Evolutionary conservation across 176 grass and related monocot genomes (phyloP), one percentile per base, ranked within the genome.

Genomic region (Cocos nucifera): DNA sequence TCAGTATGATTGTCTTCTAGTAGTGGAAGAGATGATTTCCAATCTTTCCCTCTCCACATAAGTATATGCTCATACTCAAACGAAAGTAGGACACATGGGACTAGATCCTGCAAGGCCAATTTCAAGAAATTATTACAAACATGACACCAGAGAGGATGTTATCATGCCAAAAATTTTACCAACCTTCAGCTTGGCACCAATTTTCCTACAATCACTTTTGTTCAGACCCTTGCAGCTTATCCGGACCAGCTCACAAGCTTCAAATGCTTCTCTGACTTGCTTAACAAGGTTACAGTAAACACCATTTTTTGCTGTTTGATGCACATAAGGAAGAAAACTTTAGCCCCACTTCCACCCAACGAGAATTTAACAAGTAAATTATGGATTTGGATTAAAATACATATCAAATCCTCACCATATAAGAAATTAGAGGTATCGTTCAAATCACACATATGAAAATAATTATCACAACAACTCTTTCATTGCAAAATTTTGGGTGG

Each of bases 61-160:
- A 96, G 78, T 85, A 96, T 90, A 77, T 96, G 78, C 55, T 96
- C 91, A 85, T 80, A 84, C 70, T 87, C 80, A 62, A 96, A 96
- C 19, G 83, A 96, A 6, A 96, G 52, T 27, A 96, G 77, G 15
- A 85, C 64, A 70, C 91, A 90, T 3, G 86, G 80, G 23, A 96
- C 91, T 50, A 96, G 70, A 80, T 96, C 91, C 86, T 96, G 81
- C 44, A 50, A 85, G 68, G 50, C 56, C 35, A 75, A 65, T 61
- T 18, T 63, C 63, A 59, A 55, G 66, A 85, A 57, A 84, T 4
- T 27, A 22, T 4, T 0, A 29, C 69, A 76, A 60, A 48, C 82
- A 71, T 51, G 50, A 51, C 27, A 62, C 22, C 22, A 19, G 64
- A 39, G 10, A 44, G 35, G 35, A 44, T 44, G 9, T 63, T 6